Evolutionary conservation across 768 basidiomycete genomes (phyloP), one percentile per base, ranked within the genome.

Genomic region (Termitomyces sp.): DNA sequence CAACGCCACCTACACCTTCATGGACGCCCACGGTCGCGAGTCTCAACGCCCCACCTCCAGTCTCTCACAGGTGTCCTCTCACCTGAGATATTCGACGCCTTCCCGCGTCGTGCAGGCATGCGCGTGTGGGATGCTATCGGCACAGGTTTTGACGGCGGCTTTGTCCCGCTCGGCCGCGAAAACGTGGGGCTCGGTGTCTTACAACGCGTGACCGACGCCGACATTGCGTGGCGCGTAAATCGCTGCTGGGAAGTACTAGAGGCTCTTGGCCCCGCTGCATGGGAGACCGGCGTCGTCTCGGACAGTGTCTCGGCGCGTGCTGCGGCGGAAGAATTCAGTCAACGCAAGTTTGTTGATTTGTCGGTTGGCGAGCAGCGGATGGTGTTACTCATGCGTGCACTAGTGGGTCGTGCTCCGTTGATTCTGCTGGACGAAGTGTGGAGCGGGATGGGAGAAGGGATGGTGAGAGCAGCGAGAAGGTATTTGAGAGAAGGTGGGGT

Each of bases 351-450:
- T 66, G 78, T 82, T 0, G 78, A 80, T 42, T 77, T 95, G 6
- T 77, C 87, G 0, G 77, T 83, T 0, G 88, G 86, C 0, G 89
- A 90, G 66, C 95, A 96, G 72, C 81, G 86, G 46, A 70, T 95
- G 46, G 83, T 93, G 20, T 73, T 98, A 38, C 78, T 98, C 44
- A 85, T 95, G 80, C 84, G 94, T 18, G 91, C 94, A 28, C 74
- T 97, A 35, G 92, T 95, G 9, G 82, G 82, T 14, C 73, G 77
- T 14, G 89, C 91, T 3, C 81, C 80, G 55, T 68, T 99, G 35
- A 77, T 98, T 7, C 75, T 98, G 10, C 73, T 98, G 42, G 96
- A 99, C 66, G 96, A 99, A 68, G 90, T 87, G 9, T 94, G 92
- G 83, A 86, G 90, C 24, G 95, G 94, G 26, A 95, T 98, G 92